Evolutionary conservation across 1,139 yeast species (phyloP).

Genomic region (Candida neerlandica): DNA sequence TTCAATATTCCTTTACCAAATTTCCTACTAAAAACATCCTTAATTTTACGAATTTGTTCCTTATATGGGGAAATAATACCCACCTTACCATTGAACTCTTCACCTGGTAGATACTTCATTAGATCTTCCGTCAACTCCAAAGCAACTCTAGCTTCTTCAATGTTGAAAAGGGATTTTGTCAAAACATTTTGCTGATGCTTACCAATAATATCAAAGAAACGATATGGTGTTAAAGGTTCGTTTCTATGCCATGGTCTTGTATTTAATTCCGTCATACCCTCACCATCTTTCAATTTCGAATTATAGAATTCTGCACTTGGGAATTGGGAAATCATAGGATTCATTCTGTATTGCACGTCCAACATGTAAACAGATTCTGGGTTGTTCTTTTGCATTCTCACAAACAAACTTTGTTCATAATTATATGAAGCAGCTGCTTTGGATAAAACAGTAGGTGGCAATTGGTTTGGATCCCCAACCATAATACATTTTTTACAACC

Average conservation of each 20-base stretch:
- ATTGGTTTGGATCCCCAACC: constrained; percentile 99
- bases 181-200: constrained; percentile 62
- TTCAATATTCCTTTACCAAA: constrained; percentile 66
- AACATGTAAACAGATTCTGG: constrained; percentile 69
- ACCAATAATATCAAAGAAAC: constrained; percentile 72
- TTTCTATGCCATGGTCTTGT: constrained; percentile 74
- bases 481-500: constrained; percentile 90
- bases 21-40: constrained; percentile 53
- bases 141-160: constrained; percentile 71
- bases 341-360: constrained; percentile 98
- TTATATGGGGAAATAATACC: constrained; percentile 96
- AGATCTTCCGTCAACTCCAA: constrained; percentile 66
- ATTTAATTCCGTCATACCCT: constrained; percentile 60
- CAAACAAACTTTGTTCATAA: constrained; percentile 92
- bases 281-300: constrained; percentile 75
- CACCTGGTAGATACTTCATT: constrained; percentile 50
- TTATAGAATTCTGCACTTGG: constrained; percentile 85
- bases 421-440: constrained; percentile 77
- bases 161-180: constrained; percentile 72
- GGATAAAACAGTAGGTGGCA: constrained; percentile 98
- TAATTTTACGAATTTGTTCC: constrained; percentile 72
- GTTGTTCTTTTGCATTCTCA: constrained; percentile 79
- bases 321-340: constrained; percentile 83
- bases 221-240: constrained; percentile 65
- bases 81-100: constrained; percentile 67